phyloP scores from a whole-genome alignment of 768 basidiomycete species.

The Dentipellis sp. region DNA sequence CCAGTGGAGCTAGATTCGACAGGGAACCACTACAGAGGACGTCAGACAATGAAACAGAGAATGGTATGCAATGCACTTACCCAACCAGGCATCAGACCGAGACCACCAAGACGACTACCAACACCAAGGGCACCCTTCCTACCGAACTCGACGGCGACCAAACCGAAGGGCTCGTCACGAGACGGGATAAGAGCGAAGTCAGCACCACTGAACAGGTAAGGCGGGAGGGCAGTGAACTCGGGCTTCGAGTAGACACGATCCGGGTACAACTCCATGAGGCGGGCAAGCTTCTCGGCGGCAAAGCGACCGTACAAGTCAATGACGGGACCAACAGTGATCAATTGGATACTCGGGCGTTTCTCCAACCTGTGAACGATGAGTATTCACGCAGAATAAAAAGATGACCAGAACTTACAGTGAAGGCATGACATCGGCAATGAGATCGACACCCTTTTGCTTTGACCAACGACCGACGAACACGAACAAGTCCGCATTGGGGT shows the following conservation, averaged over 20 bases:
- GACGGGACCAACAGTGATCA: constrained; percentile 88
- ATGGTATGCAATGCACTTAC: constrained; percentile 35
- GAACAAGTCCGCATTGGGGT: constrained; percentile 82
- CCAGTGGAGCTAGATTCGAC: constrained; percentile 89
- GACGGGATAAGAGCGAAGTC: constrained; percentile 95
- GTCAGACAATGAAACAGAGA: constrained; percentile 1
- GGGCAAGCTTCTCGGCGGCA: constrained; percentile 86
- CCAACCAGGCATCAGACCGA: constrained; percentile 98
- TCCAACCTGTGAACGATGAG: constrained; percentile 48
- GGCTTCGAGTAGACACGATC: constrained; percentile 94
- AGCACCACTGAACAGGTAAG: constrained; percentile 89
- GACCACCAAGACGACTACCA: constrained; percentile 86
- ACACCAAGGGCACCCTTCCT: constrained; percentile 95
- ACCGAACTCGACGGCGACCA: constrained; percentile 95
- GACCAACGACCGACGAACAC: constrained; percentile 98
- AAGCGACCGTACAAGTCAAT: constrained; percentile 94
- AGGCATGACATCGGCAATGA: constrained; percentile 95
- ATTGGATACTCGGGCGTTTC: constrained; percentile 77
- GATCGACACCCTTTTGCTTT: constrained; percentile 96
- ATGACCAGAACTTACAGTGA: constrained; percentile 45
- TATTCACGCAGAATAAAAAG: neutral
- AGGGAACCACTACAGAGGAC: constrained; percentile 74
- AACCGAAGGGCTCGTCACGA: constrained; percentile 92
- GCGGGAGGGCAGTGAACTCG: constrained; percentile 90
- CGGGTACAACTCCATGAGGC: constrained; percentile 92